Evolutionary conservation across 768 basidiomycete species (phyloP).

Genomic region (Hygrocybe punicea): DNA sequence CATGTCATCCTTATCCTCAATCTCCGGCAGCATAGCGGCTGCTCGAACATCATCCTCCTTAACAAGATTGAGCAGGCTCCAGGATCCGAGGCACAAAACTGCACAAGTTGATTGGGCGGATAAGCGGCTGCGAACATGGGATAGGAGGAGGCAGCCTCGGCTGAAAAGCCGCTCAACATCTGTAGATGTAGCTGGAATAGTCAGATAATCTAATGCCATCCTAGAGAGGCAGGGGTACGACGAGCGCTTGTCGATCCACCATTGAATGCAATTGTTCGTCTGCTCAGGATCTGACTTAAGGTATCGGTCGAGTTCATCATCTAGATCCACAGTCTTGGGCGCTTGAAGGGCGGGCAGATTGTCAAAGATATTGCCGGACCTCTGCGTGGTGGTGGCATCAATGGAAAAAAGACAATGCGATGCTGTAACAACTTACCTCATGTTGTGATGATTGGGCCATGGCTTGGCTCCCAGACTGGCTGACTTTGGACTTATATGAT

Average conservation of each 20-base stretch:
- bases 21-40: constrained; percentile 10
- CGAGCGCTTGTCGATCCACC: constrained; percentile 19
- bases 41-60: constrained; percentile 23
- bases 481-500: not conserved
- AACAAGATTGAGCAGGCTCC: constrained; percentile 28
- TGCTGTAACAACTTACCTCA: not conserved
- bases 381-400: not conserved
- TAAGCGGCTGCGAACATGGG: constrained; percentile 18
- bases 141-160: constrained; percentile 20
- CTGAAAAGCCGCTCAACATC: constrained; percentile 28
- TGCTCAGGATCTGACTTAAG: constrained; percentile 21
- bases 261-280: constrained; percentile 15
- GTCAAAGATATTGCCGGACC: constrained; percentile 21
- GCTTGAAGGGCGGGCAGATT: constrained; percentile 8
- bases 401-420: not conserved
- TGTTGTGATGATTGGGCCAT: no score
- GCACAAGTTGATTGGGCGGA: constrained; percentile 16
- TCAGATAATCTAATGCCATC: constrained; percentile 30
- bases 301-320: constrained; percentile 23
- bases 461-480: no score
- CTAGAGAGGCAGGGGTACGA: constrained; percentile 19
- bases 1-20: constrained; percentile 16
- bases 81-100: constrained; percentile 33
- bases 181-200: constrained; percentile 30
- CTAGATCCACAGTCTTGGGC: constrained; percentile 6